Evolutionary conservation across 2,329 filamentous ascomycete genomes (phyloP), one percentile per base, ranked within the genome.

Genomic region (Xylaria sp.): DNA sequence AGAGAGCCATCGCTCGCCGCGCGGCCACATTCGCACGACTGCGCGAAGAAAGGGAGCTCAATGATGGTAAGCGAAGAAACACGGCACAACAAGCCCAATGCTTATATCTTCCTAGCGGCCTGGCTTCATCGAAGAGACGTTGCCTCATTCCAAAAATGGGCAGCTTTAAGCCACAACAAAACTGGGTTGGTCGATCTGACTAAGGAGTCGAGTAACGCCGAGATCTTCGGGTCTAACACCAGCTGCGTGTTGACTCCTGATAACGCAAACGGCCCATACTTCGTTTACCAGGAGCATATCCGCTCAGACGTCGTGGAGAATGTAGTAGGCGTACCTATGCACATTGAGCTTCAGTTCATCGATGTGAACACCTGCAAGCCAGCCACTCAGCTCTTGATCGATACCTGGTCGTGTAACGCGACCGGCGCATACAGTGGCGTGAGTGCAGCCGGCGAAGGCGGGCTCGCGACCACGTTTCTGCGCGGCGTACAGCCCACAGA

Each of bases 401-500:
- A 85, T 70, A 81, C 84, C 54, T 85, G 83, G 83, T 78, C 82
- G 48, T 83, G 82, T 76, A 85, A 85, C 70, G 80, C 82, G 48
- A 84, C 81, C 0, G 83, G 84, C 51, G 77, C 79, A 20, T 85
- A 85, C 78, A 82, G 80, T 59, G 77, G 79, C 34, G 77, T 80
- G 56, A 73, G 66, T 57, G 73, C 72, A 15, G 65, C 67, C 2
- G 72, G 76, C 68, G 63, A 81, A 75, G 74, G 74, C 63, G 81
- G 80, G 1, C 71, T 82, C 59, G 78, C 79, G n/a, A 79, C 80
- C 1, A 85, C 83, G 15, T 86, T 80, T 76, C 79, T 86, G 5
- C 83, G 85, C 2, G 85, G 85, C 39, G 81, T 86, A 52, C 82
- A 85, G 73, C 75, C 78, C 13, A 83, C 83, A 0, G 81, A 86